Conservation (phyloP, 768 basidiomycete genomes). For the Porpolomopsis calyptriformis region DNA sequence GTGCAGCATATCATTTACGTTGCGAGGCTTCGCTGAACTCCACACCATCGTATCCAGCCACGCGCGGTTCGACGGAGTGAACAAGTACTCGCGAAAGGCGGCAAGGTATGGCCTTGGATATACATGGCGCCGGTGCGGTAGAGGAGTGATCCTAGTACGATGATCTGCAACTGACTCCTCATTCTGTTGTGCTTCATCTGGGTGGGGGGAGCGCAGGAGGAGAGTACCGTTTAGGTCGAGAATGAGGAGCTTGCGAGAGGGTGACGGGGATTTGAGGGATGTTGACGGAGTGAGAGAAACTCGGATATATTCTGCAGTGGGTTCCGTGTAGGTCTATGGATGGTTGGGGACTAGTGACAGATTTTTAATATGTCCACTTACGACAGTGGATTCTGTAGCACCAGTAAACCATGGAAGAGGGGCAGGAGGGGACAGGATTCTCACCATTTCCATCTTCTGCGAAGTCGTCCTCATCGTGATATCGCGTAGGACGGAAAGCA, state of each 20-base stretch:
- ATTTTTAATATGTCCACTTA: too few relatives aligned
- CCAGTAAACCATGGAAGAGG: too few relatives aligned
- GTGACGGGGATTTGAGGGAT: constrained; percentile 16
- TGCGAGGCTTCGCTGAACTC: constrained; percentile 79
- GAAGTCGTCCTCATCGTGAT: too few relatives aligned
- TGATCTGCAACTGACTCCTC: constrained; percentile 3
- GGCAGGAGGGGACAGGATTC: too few relatives aligned
- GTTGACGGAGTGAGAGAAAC: constrained; percentile 21
- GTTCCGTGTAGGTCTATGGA: constrained; percentile 14
- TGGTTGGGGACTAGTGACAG: neutral
- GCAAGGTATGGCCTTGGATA: constrained; percentile 58
- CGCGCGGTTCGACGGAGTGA: constrained; percentile 42
- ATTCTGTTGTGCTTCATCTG: constrained; percentile 6
- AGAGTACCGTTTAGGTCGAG: constrained; percentile 73
- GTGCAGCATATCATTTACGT: constrained; percentile 64
- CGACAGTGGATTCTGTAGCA: too few relatives aligned
- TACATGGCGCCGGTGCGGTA: constrained; percentile 25
- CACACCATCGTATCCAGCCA: constrained; percentile 86
- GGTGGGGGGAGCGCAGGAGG: constrained; percentile 44
- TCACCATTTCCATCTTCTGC: too few relatives aligned
- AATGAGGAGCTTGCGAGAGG: constrained; percentile 52
- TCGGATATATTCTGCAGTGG: constrained; percentile 20
- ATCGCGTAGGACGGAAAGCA: too few relatives aligned
- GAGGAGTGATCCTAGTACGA: constrained; percentile 13
- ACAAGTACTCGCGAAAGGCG: constrained; percentile 52